phyloP scores from a whole-genome alignment of 2,329 filamentous ascomycete genomes.

The Teratosphaeria zuluensis region DNA sequence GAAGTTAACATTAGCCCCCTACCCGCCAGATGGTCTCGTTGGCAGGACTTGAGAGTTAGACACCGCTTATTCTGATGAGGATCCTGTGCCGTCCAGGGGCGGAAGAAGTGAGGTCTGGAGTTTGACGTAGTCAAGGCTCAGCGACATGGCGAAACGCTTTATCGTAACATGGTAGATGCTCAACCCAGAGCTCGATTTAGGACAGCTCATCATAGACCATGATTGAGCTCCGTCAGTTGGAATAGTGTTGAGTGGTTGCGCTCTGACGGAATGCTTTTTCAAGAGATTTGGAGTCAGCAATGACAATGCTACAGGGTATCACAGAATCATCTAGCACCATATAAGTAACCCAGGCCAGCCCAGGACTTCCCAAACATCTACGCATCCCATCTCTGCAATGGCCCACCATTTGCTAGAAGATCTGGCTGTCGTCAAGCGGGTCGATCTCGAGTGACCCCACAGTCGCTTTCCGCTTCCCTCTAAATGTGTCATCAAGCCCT shows the following conservation, averaged over 20 bases:
- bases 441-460: conserved; percentile 10
- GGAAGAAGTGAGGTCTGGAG: too few species aligned
- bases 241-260: neutral
- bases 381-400: neutral
- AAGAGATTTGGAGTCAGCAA: neutral
- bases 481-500: conserved; percentile 37
- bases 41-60: neutral
- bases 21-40: neutral
- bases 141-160: too few species aligned
- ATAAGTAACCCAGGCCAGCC: neutral
- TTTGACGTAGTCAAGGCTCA: too few species aligned
- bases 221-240: neutral
- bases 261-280: neutral
- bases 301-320: neutral
- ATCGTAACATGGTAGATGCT: too few species aligned
- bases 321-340: neutral
- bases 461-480: conserved; percentile 21
- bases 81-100: too few species aligned
- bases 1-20: too few species aligned
- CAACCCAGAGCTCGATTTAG: too few species aligned
- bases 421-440: conserved; percentile 26
- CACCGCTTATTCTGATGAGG: neutral
- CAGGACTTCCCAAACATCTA: neutral
- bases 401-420: conserved; percentile 15
- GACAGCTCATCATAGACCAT: too few species aligned